phyloP scores from a whole-genome alignment of 768 basidiomycete species.

The Termitomyces sp. region DNA sequence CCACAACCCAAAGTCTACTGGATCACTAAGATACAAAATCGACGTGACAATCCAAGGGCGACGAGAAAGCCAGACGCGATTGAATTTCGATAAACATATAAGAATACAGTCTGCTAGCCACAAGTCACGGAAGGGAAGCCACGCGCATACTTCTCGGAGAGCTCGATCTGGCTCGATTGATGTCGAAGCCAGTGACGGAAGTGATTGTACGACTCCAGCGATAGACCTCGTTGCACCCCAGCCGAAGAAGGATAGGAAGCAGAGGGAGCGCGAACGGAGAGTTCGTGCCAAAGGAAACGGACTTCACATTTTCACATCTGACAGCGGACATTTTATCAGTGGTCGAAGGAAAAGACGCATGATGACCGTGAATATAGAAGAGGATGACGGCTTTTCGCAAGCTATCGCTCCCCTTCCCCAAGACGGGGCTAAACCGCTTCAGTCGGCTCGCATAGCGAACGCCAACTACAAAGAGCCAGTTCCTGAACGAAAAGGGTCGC shows the following conservation, averaged over 20 bases:
- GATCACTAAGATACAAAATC: slow-evolving; percentile 18
- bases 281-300: slow-evolving; percentile 22
- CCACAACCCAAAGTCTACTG: neutral
- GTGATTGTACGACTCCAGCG: slow-evolving; percentile 8
- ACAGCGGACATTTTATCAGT: slow-evolving; percentile 31
- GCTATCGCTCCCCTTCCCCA: slow-evolving; percentile 31
- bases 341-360: slow-evolving; percentile 26
- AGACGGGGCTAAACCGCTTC: slow-evolving; percentile 12
- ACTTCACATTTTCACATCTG: slow-evolving; percentile 34
- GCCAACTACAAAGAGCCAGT: slow-evolving; percentile 1
- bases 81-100: slow-evolving; percentile 27
- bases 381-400: slow-evolving; percentile 38
- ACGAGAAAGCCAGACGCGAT: slow-evolving; percentile 32
- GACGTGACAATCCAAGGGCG: slow-evolving; percentile 36
- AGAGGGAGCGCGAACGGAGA: slow-evolving; percentile 24
- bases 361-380: slow-evolving; percentile 40
- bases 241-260: slow-evolving; percentile 22
- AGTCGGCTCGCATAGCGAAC: slow-evolving; percentile 10
- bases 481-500: neutral
- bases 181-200: slow-evolving; percentile 40
- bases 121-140: neutral
- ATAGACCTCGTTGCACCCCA: slow-evolving; percentile 5
- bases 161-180: slow-evolving; percentile 25
- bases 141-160: neutral
- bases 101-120: neutral